A percentile compares a stretch with the other conserved stretches of the same genome.
Conservation (phyloP, 208 protist species). For the Crithidia expoeki region DNA sequence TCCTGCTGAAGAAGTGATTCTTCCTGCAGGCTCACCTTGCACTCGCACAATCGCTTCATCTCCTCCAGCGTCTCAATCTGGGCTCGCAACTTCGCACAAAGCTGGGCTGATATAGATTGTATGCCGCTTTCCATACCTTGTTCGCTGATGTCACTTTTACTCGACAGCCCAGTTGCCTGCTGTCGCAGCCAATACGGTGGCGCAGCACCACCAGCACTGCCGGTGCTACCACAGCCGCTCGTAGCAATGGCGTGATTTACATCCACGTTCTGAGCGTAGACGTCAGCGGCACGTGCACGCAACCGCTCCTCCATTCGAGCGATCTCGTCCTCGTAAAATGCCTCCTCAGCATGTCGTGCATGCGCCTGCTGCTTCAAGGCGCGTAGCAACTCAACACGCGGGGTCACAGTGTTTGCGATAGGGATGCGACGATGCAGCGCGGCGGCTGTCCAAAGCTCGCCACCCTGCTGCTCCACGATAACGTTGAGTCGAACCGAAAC, state of each 20-base stretch:
- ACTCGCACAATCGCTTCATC: conserved; percentile 27
- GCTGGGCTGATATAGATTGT: not conserved
- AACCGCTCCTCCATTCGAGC: conserved; percentile 36
- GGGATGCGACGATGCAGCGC: conserved; percentile 25
- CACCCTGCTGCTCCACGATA: conserved; percentile 27
- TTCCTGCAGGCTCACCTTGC: conserved; percentile 34
- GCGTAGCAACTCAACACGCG: conserved; percentile 22
- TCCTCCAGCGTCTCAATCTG: conserved; percentile 33
- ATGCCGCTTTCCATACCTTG: not conserved
- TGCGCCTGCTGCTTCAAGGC: conserved; percentile 14
- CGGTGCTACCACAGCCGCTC: conserved; percentile 15
- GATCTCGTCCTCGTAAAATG: conserved; percentile 32
- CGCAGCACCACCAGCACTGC: not conserved
- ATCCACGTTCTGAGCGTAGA: conserved; percentile 43
- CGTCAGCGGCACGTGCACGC: conserved; percentile 35
- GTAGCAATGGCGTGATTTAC: conserved; percentile 35
- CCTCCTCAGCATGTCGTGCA: conserved; percentile 35
- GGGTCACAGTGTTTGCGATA: not conserved
- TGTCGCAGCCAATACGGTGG: conserved; percentile 21
- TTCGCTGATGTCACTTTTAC: not conserved
- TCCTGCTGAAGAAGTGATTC: conserved; percentile 20
- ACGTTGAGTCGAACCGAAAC: conserved; percentile 36
- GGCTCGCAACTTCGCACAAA: conserved; percentile 20
- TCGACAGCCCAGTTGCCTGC: not conserved
- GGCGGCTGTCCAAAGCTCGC: conserved; percentile 25